These are phyloP conservation scores for Fraxinus cuspidata DNA, from an alignment of 257 asterid species.

Conservation along the genomic window DNA sequence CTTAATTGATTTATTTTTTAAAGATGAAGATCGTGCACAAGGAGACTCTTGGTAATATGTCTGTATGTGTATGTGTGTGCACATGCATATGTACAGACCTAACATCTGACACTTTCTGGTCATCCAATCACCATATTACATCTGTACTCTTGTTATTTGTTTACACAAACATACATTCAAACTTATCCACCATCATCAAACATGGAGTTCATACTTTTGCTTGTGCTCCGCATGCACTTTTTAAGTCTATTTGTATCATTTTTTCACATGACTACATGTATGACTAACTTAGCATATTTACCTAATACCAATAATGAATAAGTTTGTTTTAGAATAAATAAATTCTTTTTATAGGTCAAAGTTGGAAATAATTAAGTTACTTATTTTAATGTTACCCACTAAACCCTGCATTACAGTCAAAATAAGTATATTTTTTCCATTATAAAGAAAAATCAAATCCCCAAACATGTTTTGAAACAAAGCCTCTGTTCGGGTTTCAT, in stretches of 20 bases:
- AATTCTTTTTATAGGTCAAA: neutral
- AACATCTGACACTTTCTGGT: neutral
- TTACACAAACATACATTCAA: neutral
- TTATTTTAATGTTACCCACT: neutral
- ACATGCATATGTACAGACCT: neutral
- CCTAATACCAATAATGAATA: too few species aligned
- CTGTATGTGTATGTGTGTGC: neutral
- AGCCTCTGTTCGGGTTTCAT: neutral
- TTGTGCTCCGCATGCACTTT: neutral
- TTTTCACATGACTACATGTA: too few species aligned
- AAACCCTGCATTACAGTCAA: neutral
- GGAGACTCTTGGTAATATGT: neutral
- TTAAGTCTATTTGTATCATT: neutral
- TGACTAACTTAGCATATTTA: too few species aligned
- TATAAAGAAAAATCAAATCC: neutral
- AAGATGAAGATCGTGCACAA: neutral
- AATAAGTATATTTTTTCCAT: neutral
- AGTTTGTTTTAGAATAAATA: neutral
- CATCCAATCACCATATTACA: neutral
- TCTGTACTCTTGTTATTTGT: neutral
- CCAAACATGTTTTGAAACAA: neutral
- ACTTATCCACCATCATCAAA: neutral
- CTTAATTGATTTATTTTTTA: neutral
- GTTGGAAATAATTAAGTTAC: neutral
- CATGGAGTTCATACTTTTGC: neutral